Evolutionary conservation across 192 early-diverging fungal genomes (phyloP).

Genomic region (Kappamyces sp.): DNA sequence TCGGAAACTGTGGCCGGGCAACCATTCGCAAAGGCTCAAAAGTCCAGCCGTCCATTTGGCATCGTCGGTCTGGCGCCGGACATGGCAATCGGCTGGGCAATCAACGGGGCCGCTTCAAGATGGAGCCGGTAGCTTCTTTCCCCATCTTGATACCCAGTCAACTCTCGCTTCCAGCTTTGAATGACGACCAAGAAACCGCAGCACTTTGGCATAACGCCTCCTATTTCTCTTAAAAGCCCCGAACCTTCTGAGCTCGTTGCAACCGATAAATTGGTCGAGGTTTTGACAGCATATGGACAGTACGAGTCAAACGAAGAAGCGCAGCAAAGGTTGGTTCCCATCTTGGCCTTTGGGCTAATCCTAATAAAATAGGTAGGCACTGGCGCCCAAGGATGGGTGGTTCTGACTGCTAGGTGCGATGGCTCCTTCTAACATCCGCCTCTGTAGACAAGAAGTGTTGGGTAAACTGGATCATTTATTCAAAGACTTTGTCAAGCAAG

Average conservation of each 20-base stretch:
- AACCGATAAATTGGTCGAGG: conserved; percentile 63
- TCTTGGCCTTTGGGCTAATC: neutral
- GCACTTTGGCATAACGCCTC: conserved; percentile 73
- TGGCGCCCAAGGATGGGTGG: neutral
- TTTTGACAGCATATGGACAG: conserved; percentile 66
- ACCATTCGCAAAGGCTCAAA: too few relatives aligned
- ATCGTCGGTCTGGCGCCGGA: too few relatives aligned
- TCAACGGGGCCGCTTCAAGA: too few relatives aligned
- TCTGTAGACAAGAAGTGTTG: conserved; percentile 72
- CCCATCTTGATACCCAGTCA: too few relatives aligned
- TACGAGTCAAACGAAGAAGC: conserved; percentile 87
- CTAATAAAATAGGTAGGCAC: neutral
- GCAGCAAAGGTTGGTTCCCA: conserved; percentile 57
- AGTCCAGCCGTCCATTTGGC: too few relatives aligned
- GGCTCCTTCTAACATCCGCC: conserved; percentile 9
- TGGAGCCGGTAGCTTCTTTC: too few relatives aligned
- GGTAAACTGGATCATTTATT: conserved; percentile 81
- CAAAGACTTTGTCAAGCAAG: conserved; percentile 86
- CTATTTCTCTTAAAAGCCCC: conserved; percentile 61
- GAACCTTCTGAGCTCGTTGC: conserved; percentile 61
- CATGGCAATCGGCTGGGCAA: too few relatives aligned
- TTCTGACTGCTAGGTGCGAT: neutral
- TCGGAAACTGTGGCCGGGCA: too few relatives aligned
- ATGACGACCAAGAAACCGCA: neutral
- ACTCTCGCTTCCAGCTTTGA: too few relatives aligned